phyloP scores from a whole-genome alignment of 2,329 filamentous ascomycete genomes.

The Hypomyces rosellus region DNA sequence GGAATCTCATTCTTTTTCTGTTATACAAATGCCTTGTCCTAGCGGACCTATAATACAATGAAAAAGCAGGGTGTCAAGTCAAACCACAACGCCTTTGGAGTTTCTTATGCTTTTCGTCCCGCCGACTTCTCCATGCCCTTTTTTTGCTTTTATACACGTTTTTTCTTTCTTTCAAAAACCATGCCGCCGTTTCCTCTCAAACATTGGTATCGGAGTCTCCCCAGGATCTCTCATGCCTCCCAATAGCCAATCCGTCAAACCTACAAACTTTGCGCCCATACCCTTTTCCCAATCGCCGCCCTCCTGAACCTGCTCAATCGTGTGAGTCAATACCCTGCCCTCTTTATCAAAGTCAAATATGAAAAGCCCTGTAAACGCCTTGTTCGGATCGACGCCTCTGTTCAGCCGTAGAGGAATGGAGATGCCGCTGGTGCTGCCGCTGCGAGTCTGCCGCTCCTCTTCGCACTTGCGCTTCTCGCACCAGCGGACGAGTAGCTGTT shows the following conservation, averaged over 20 bases:
- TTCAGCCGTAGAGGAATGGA: slow-evolving; percentile 37
- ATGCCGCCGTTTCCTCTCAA: slow-evolving; percentile 23
- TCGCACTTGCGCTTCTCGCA: slow-evolving; percentile 39
- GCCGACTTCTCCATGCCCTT: not conserved
- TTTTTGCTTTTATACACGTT: not conserved
- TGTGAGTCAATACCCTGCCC: slow-evolving; percentile 78
- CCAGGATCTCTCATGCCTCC: slow-evolving; percentile 55
- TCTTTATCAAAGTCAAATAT: slow-evolving; percentile 92
- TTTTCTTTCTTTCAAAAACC: slow-evolving; percentile 10
- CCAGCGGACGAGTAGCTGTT: slow-evolving; percentile 90
- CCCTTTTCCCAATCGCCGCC: slow-evolving; percentile 76
- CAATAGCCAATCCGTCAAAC: slow-evolving; percentile 88
- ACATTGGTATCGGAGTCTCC: slow-evolving; percentile 30
- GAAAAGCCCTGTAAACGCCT: slow-evolving; percentile 85
- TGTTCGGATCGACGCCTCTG: slow-evolving; percentile 45
- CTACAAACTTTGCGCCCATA: slow-evolving; percentile 76
- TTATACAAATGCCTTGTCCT: slow-evolving; percentile 5
- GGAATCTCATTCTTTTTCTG: slow-evolving; percentile 13
- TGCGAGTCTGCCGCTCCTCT: slow-evolving; percentile 26
- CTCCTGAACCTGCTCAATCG: slow-evolving; percentile 88
- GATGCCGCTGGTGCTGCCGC: slow-evolving; percentile 35
- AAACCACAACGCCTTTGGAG: not conserved
- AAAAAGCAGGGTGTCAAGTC: too few species aligned
- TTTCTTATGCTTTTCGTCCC: not conserved
- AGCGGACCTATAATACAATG: too few species aligned